Conservation (phyloP, 495 filamentous ascomycete genomes). For the Podospora pseudocomata region DNA sequence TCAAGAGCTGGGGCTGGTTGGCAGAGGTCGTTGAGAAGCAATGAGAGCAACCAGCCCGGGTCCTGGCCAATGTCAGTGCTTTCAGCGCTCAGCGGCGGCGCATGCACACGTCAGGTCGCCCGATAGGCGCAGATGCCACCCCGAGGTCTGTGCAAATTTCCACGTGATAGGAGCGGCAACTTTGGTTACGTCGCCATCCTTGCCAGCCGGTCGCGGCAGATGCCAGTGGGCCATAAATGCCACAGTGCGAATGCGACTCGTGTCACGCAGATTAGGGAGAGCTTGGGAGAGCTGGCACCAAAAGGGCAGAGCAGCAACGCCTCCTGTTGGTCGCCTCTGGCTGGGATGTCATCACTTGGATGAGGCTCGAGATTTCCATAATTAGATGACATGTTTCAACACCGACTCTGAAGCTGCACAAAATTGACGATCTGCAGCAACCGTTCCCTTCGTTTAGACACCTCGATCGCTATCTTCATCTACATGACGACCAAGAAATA, state of each 20-base stretch:
- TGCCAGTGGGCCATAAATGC: constrained; percentile 4
- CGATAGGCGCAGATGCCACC: constrained; percentile 17
- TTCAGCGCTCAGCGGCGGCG: constrained; percentile 14
- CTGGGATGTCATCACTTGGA: background rate
- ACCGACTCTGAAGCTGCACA: background rate
- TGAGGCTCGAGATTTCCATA: background rate
- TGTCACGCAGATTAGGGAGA: background rate
- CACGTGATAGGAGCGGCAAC: constrained; percentile 25
- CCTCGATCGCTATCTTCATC: background rate
- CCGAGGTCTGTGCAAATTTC: constrained; percentile 20
- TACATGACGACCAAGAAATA: background rate
- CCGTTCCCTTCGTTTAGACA: background rate
- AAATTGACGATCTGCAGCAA: background rate
- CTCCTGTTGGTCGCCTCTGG: background rate
- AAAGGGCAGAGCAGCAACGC: no score
- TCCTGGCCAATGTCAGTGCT: constrained; percentile 18
- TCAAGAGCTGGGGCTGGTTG: constrained; percentile 16
- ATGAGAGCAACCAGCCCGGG: constrained; percentile 9
- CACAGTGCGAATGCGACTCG: background rate
- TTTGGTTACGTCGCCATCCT: constrained; percentile 14
- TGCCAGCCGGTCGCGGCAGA: background rate
- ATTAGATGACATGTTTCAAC: background rate
- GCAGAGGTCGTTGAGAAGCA: constrained; percentile 20
- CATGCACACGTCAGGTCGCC: constrained; percentile 30
- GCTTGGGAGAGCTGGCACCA: background rate